phyloP scores from a whole-genome alignment of 1,139 yeast genomes.

The Geotrichum aggregatum region DNA sequence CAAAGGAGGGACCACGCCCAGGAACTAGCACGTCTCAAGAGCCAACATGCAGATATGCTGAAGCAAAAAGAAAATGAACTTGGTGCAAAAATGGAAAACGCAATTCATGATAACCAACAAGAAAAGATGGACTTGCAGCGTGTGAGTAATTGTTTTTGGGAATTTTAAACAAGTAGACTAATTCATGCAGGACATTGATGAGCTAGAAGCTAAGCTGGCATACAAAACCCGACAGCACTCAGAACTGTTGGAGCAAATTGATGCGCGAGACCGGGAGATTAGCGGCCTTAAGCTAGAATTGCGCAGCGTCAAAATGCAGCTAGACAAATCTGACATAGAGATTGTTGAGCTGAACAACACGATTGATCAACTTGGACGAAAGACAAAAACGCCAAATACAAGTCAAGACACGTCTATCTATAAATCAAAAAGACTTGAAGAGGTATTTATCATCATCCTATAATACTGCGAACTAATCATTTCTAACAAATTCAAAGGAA shows the following conservation, averaged over 20 bases:
- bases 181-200: neutral
- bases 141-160: neutral
- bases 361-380: conserved; percentile 9
- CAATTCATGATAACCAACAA: neutral
- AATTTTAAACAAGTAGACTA: neutral
- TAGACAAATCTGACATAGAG: conserved; percentile 17
- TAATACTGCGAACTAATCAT: neutral
- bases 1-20: neutral
- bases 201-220: neutral
- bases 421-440: conserved; percentile 1
- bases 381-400: neutral
- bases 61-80: neutral
- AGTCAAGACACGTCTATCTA: conserved; percentile 2
- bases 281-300: conserved; percentile 15
- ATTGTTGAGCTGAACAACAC: conserved; percentile 13
- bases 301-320: conserved; percentile 10
- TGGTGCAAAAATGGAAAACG: neutral
- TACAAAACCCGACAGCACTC: conserved; percentile 2
- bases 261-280: conserved; percentile 20
- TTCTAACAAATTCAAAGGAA: neutral
- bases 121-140: neutral
- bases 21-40: neutral
- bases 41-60: neutral
- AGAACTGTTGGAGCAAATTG: conserved; percentile 25
- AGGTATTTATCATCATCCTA: neutral